phyloP scores from a whole-genome alignment of 805 yeast species.

The Kodamaea restingae region DNA sequence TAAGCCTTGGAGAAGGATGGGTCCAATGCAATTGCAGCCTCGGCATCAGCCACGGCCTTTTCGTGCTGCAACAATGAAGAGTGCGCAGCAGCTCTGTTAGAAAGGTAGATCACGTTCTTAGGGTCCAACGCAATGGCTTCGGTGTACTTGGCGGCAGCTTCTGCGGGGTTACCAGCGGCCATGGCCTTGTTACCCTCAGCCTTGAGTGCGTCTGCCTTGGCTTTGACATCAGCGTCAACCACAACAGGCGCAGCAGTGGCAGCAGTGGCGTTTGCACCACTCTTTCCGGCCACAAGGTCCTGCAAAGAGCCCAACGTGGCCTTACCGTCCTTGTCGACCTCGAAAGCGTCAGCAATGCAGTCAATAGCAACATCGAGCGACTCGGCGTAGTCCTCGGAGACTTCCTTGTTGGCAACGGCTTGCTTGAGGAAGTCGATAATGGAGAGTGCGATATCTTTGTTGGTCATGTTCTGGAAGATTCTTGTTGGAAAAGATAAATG shows the following conservation, averaged over 20 bases:
- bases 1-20: slow-evolving; percentile 87
- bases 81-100: slow-evolving; percentile 96
- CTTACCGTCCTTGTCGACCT: slow-evolving; percentile 52
- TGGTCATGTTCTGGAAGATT: slow-evolving; percentile 33
- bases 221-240: slow-evolving; percentile 52
- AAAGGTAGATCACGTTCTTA: slow-evolving; percentile 74
- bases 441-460: slow-evolving; percentile 65
- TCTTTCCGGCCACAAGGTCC: slow-evolving; percentile 35
- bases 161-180: slow-evolving; percentile 67
- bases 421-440: slow-evolving; percentile 68
- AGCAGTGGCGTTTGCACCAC: slow-evolving; percentile 12
- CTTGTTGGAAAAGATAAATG: not conserved
- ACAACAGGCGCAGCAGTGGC: slow-evolving; percentile 27
- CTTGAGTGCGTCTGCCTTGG: slow-evolving; percentile 80
- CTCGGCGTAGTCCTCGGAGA: slow-evolving; percentile 77
- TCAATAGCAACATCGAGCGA: slow-evolving; percentile 92
- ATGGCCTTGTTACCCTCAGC: slow-evolving; percentile 85
- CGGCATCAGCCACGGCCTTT: slow-evolving; percentile 79
- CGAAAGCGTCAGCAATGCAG: slow-evolving; percentile 85
- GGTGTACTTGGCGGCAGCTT: slow-evolving; percentile 75
- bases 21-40: slow-evolving; percentile 71
- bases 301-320: slow-evolving; percentile 45
- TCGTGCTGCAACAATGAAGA: slow-evolving; percentile 73
- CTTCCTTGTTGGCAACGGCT: slow-evolving; percentile 55
- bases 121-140: slow-evolving; percentile 71